Base-by-base conservation (phyloP, 2,329 filamentous ascomycete genomes). In the Neonectria neomacrospora region DNA sequence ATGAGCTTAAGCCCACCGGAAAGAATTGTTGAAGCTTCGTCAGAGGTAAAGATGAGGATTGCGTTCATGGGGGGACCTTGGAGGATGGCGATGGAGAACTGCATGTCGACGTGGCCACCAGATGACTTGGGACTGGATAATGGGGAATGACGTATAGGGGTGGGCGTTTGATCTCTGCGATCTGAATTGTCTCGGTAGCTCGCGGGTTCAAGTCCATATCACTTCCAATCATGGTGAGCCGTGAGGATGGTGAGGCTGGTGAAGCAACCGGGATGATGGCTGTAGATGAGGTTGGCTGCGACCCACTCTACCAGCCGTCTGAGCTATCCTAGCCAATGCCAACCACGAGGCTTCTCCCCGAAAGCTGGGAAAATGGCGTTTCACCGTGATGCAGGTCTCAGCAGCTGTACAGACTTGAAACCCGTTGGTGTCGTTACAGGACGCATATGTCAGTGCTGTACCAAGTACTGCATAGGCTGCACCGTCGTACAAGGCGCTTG, bases 1-100 rank as follows among this genome's bases (percentile, higher is more conserved):
- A 62, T 34, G 6, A 57, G 54, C 51, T 67, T 52, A 37, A 37
- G 14, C 34, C 34, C 14, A 23, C 64, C 66, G 51, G 44, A 68
- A 63, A 66, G 22, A 44, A 48, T 45, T 53, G 32, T 50, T 54
- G 10, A 62, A 69, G 65, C 62, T 63, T 71, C 60, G 66, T 65
- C 67, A 47, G 64, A 69, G 66, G 54, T 28, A 58, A 58, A 54
- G 50, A 34, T 54, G 63, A 69, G 60, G 54, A 56, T 59, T 62
- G 5, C 32, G 62, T 63, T 34, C 71, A 73, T 72, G 71, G 71
- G 63, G 66, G 61, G 69, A 57, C 71, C 71, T 64, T 72, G 71
- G 55, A 60, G 68, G 61, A 60, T 61, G 64, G 63, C 44, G 67
- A 67, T 64, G 68, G 70, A 57, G 65, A 44, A 47, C 47, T 65